phyloP scores from a whole-genome alignment of 371 early-diverging fungal species.

The Parasitella parasitica region DNA sequence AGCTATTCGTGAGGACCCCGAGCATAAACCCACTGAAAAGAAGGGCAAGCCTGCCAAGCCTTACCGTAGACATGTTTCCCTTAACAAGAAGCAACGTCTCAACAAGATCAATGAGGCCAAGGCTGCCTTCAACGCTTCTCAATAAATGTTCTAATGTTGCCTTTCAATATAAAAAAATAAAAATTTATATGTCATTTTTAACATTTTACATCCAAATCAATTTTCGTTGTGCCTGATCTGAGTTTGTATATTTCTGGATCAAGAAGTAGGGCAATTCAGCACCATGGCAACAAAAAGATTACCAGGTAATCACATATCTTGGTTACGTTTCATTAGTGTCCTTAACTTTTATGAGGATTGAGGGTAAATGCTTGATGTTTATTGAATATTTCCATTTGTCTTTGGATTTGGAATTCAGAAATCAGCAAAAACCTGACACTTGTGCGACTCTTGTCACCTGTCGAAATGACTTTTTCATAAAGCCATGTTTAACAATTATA shows the following conservation, averaged over 20 bases:
- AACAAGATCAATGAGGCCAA: constrained; percentile 91
- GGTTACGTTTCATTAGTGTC: background rate
- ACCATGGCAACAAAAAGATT: too few relatives aligned
- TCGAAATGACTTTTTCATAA: too few relatives aligned
- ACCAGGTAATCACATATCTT: too few relatives aligned
- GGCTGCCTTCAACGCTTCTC: constrained; percentile 64
- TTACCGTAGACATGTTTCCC: constrained; percentile 66
- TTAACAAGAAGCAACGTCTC: constrained; percentile 89
- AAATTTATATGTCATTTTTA: background rate
- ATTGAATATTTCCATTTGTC: background rate
- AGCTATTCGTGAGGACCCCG: constrained; percentile 92
- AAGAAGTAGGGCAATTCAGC: background rate
- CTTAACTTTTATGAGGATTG: background rate
- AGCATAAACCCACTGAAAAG: constrained; percentile 70
- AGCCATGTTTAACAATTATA: too few relatives aligned
- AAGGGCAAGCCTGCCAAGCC: constrained; percentile 59
- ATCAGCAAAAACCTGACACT: background rate
- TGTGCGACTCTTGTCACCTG: background rate
- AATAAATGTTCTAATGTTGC: constrained; percentile 5
- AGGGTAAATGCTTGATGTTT: background rate
- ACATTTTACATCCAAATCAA: background rate
- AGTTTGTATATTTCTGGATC: background rate
- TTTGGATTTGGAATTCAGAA: background rate
- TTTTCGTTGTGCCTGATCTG: background rate
- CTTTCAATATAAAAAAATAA: background rate